Base-by-base conservation (phyloP, 129 eudicot species). In the Tagetes patula region DNA sequence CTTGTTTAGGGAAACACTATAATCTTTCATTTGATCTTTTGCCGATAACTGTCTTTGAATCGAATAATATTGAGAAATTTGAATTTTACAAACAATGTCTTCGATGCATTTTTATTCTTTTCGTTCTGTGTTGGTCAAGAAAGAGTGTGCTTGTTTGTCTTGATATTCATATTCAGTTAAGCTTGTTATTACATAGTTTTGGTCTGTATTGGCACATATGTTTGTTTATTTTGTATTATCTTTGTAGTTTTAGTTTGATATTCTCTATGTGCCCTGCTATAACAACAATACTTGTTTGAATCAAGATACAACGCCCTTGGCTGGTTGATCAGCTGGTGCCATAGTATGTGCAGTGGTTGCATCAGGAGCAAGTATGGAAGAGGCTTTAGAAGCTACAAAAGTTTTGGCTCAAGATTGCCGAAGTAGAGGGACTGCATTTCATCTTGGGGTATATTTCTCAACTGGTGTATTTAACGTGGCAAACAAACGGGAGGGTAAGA, bases 271-370 rank as follows among this genome's bases (percentile, higher is more conserved):
- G 42, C 33, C 36, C 32, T 73, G 61, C 62, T 48, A 27, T 55
- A 42, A 67, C 6, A 11, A 67, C 41, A 14, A 75, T 14, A 54
- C 1, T 77, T 74, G 80, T 32, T 48, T 73, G 80, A 45, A 55
- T 45, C 89, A 95, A 97, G 97, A 95, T 72, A 88, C 91, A 31
- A 95, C 99, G 14, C 99, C 99, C n/a, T 77, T 95, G 65, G 99
- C 99, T 58, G 99, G 99, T 83, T 88, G 97, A 42, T 95, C 99
- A 69, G 99, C 99, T 65, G 99, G 99, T 81, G 94, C 99, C 10
- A 95, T 95, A 59, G 97, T 95, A 41, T 90, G 97, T 86, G 99
- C 97, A 37, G 96, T 84, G 48, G 89, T 95, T 84, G 97, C 97
- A 68, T 95, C 97, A 32, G 99, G 99, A 69, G 85, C 92, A 75